phyloP scores from a whole-genome alignment of 768 basidiomycete species.

The Tulasnella calospora region DNA sequence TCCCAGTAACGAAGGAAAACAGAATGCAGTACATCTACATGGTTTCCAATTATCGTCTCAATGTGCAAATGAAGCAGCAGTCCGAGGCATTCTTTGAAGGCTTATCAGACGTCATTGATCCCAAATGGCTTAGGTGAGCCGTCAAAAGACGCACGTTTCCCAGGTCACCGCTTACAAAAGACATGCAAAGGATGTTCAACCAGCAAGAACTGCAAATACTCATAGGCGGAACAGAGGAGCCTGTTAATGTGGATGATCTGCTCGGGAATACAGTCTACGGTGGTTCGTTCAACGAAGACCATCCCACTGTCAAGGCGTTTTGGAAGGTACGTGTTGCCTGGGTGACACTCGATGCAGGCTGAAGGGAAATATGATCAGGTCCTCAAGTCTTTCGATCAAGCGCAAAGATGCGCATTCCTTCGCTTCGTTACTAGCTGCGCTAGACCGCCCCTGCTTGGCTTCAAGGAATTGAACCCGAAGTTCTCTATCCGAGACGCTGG shows the following conservation, averaged over 20 bases:
- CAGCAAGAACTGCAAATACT: slow-evolving; percentile 92
- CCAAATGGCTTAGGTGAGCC: slow-evolving; percentile 72
- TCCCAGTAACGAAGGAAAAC: slow-evolving; percentile 84
- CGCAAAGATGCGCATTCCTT: slow-evolving; percentile 70
- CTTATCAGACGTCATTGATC: slow-evolving; percentile 85
- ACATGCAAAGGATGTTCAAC: slow-evolving; percentile 79
- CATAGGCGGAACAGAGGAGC: slow-evolving; percentile 80
- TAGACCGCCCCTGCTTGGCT: slow-evolving; percentile 83
- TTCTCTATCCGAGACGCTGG: slow-evolving; percentile 86
- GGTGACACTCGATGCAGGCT: slow-evolving; percentile 12
- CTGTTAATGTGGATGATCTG: slow-evolving; percentile 80
- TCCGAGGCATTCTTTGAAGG: slow-evolving; percentile 81
- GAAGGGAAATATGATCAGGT: slow-evolving; percentile 45
- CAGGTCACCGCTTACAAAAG: neutral
- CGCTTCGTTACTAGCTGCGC: slow-evolving; percentile 93
- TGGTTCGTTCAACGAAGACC: slow-evolving; percentile 65
- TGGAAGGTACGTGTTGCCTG: slow-evolving; percentile 61
- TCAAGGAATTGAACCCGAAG: slow-evolving; percentile 79
- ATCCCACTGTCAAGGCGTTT: slow-evolving; percentile 69
- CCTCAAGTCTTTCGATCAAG: slow-evolving; percentile 70
- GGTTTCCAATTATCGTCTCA: slow-evolving; percentile 82
- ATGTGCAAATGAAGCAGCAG: slow-evolving; percentile 80
- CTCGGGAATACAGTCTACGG: slow-evolving; percentile 74
- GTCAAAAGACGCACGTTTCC: neutral
- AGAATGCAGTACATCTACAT: slow-evolving; percentile 84